phyloP scores from a whole-genome alignment of 192 early-diverging fungal genomes.

The Funneliformis geosporum region DNA sequence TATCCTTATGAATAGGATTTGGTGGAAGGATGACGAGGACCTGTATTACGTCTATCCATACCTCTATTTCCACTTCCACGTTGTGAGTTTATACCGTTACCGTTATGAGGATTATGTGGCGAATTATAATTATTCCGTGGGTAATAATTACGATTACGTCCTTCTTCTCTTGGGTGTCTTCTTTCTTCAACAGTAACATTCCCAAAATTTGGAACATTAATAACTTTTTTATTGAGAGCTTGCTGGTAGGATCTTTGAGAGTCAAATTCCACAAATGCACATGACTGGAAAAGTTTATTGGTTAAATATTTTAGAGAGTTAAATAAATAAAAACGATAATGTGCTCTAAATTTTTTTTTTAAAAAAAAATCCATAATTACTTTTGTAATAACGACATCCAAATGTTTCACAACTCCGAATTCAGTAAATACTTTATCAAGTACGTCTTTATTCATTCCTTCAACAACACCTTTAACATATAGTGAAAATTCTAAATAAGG shows the following conservation, averaged over 20 bases:
- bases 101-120: too few species aligned
- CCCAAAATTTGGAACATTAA: conserved; percentile 41
- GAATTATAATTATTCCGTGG: neutral
- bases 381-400: conserved; percentile 52
- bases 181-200: conserved; percentile 55
- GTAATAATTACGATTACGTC: neutral
- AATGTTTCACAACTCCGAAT: conserved; percentile 59
- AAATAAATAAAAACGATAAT: too few species aligned
- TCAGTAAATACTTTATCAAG: conserved; percentile 59
- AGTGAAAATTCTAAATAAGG: conserved; percentile 59
- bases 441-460: conserved; percentile 49
- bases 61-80: neutral
- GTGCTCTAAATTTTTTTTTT: too few species aligned
- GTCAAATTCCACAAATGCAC: conserved; percentile 73
- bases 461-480: conserved; percentile 62
- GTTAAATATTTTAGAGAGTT: too few species aligned
- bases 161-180: neutral
- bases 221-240: conserved; percentile 60
- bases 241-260: conserved; percentile 57
- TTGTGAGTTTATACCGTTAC: conserved; percentile 3
- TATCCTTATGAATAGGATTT: conserved; percentile 6
- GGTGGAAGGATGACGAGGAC: neutral
- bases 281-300: conserved; percentile 44
- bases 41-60: neutral
- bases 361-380: neutral